Conservation (phyloP, 2,329 filamentous ascomycete species). For the Rutstroemia sp. region DNA sequence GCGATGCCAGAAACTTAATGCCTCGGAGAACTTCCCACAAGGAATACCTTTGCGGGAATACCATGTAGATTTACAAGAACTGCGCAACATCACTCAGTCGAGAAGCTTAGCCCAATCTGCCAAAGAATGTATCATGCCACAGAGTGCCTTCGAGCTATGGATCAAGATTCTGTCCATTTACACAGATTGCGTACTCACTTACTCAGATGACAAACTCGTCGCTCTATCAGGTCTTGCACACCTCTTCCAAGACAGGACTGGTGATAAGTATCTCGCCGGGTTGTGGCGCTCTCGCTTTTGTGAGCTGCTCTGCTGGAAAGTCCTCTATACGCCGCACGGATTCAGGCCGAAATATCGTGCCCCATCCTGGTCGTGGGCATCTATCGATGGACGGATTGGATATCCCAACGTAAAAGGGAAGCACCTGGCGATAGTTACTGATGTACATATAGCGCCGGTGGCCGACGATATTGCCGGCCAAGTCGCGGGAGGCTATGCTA, state of each 20-base stretch:
- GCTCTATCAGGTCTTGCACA: neutral
- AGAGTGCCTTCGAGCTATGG: neutral
- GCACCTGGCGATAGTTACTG: neutral
- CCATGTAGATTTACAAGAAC: neutral
- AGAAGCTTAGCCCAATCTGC: neutral
- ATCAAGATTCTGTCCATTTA: neutral
- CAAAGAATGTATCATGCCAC: neutral
- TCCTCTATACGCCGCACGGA: neutral
- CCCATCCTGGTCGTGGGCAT: neutral
- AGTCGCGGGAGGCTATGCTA: neutral
- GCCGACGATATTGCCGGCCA: neutral
- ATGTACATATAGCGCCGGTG: neutral
- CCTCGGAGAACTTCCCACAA: neutral
- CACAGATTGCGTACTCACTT: neutral
- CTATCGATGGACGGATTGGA: neutral
- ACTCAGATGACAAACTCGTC: neutral
- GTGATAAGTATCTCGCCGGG: neutral
- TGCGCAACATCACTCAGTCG: too few species aligned
- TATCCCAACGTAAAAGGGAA: neutral
- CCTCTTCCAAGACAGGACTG: neutral
- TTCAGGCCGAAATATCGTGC: neutral
- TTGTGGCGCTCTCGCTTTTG: neutral
- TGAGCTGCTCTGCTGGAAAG: neutral
- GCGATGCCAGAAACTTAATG: neutral
- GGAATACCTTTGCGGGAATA: neutral